Evolutionary conservation across 2,329 filamentous ascomycete species (phyloP), one percentile per base, ranked within the genome.

Genomic region (Tricladium varicosporioides): DNA sequence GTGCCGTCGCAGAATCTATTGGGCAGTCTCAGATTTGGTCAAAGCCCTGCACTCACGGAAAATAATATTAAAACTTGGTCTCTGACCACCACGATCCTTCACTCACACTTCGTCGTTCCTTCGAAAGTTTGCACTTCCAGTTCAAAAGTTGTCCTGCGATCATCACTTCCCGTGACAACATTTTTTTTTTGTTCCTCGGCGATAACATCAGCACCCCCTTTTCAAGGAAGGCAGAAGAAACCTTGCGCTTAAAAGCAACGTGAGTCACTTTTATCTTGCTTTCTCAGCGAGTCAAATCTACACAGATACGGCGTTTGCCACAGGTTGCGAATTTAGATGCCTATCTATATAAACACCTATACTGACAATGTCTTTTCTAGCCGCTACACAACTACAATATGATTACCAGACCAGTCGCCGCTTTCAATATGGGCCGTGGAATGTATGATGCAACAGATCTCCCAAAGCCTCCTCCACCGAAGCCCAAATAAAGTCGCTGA

Each of bases 381-480:
- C 48, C 49, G 40, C 22, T 47, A 53, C 22, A 27, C 22, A 57
- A 58, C 57, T 60, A 42, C 55, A 65, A 53, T 36, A 66, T 68
- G 67, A 65, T 67, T 54, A 65, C 64, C 51, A 60, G 54, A 64
- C 64, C 68, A 55, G 58, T 62, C 40, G 60, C 59, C 56, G 63
- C 66, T 14, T 68, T 63, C 70, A 77, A 80, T 69, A 79, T 79
- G 76, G 78, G 76, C 60, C 74, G 78, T 57, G 78, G 78, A 57
- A 78, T 77, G 62, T 81, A 81, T 65, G 78, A 81, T 63, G 79
- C 76, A 61, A 80, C 78, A 19, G 77, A 77, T 48, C 71, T 79
- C 19, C 71, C 73, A 57, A 80, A 80, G 71, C 78, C 78, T 55
- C 68, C 67, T 50, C 65, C 65, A 58, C 66, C 67, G 43, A 70